Evolutionary conservation across 129 eudicot species (phyloP).

Genomic region (Chrysanthemum lavandulifolium): DNA sequence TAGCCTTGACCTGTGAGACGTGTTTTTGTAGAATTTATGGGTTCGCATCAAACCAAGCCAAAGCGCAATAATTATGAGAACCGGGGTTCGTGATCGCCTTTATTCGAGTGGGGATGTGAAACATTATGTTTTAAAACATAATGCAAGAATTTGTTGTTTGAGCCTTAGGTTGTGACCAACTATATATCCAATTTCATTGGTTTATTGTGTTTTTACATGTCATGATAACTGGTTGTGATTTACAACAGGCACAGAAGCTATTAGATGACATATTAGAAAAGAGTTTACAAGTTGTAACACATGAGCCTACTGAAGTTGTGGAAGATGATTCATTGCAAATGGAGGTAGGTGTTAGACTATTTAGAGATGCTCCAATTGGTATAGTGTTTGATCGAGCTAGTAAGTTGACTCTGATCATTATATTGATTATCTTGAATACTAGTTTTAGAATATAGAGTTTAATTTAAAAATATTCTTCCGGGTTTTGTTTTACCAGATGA

Average conservation of each 20-base stretch:
- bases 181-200: not conserved
- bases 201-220: not conserved
- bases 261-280: slow-evolving; percentile 65
- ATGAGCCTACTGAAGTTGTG: slow-evolving; percentile 23
- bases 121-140: too few relatives aligned
- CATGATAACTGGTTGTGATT: slow-evolving; percentile 9
- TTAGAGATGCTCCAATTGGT: slow-evolving; percentile 72
- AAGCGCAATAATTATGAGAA: too few relatives aligned
- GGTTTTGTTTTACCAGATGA: slow-evolving; percentile 46
- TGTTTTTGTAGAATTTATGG: too few relatives aligned
- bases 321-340: slow-evolving; percentile 29
- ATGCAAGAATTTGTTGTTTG: too few relatives aligned
- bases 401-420: slow-evolving; percentile 12
- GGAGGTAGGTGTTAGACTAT: slow-evolving; percentile 78
- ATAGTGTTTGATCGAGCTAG: slow-evolving; percentile 73
- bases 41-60: too few relatives aligned
- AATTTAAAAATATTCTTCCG: not conserved
- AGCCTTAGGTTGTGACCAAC: too few relatives aligned
- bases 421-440: not conserved
- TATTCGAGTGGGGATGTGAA: too few relatives aligned
- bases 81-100: too few relatives aligned
- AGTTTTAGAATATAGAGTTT: not conserved
- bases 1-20: not conserved
- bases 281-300: slow-evolving; percentile 51
- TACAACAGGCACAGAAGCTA: slow-evolving; percentile 58